Conservation (phyloP, 2,329 filamentous ascomycete genomes). For the Claviceps arundinis region DNA sequence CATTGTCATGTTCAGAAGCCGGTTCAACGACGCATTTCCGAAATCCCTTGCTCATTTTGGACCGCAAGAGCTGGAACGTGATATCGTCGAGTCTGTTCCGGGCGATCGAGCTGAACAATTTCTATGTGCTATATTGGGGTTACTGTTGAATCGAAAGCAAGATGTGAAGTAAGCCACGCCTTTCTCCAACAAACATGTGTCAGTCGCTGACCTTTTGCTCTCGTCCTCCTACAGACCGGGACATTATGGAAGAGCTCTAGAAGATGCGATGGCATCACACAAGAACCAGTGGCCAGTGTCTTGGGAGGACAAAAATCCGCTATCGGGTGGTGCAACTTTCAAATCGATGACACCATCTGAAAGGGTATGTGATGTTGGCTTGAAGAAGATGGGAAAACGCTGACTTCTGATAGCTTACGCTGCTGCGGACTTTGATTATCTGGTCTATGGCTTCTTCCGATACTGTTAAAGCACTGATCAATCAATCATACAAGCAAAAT, state of each 20-base stretch:
- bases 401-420: conserved; percentile 48
- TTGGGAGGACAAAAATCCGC: conserved; percentile 74
- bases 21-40: conserved; percentile 81
- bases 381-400: background rate
- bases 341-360: conserved; percentile 68
- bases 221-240: conserved; percentile 51
- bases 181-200: background rate
- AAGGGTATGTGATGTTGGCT: conserved; percentile 44
- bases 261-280: conserved; percentile 80
- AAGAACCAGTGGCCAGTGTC: conserved; percentile 75
- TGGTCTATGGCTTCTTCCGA: conserved; percentile 90
- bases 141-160: conserved; percentile 94
- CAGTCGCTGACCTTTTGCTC: background rate
- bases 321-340: conserved; percentile 71
- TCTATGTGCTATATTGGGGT: conserved; percentile 73
- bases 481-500: conserved; percentile 75
- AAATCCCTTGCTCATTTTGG: conserved; percentile 81
- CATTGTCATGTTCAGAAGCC: conserved; percentile 93
- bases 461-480: conserved; percentile 64
- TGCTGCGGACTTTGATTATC: conserved; percentile 70
- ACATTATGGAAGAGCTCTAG: conserved; percentile 84
- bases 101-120: conserved; percentile 79
- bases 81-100: conserved; percentile 63
- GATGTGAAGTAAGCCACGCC: conserved; percentile 76
- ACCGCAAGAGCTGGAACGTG: conserved; percentile 86